Evolutionary conservation across 2,329 filamentous ascomycete species (phyloP).

Genomic region (Verticillium longisporum): DNA sequence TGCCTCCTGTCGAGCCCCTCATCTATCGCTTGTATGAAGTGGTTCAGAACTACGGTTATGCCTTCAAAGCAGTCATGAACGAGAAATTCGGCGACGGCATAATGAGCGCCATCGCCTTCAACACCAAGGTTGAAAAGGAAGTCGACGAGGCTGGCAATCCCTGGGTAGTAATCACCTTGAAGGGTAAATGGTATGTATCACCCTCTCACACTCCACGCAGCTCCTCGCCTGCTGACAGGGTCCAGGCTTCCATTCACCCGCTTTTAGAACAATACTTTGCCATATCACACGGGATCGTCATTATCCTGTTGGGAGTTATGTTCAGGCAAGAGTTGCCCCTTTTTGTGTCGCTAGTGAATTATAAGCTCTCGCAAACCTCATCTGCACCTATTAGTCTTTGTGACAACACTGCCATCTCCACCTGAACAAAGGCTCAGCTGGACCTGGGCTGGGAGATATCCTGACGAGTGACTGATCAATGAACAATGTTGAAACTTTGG

Average conservation of each 20-base stretch:
- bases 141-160: constrained; percentile 71
- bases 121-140: constrained; percentile 90
- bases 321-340: too few relatives aligned
- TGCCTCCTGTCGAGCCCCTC: constrained; percentile 78
- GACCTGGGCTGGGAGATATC: too few relatives aligned
- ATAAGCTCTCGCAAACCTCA: too few relatives aligned
- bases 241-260: constrained; percentile 28
- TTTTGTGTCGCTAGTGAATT: too few relatives aligned
- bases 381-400: too few relatives aligned
- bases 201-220: not conserved
- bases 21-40: constrained; percentile 93
- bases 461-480: too few relatives aligned
- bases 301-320: too few relatives aligned
- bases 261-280: constrained; percentile 16
- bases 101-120: constrained; percentile 93
- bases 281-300: too few relatives aligned
- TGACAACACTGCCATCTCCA: too few relatives aligned
- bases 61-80: constrained; percentile 90
- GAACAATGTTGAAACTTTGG: too few relatives aligned
- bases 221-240: not conserved
- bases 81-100: constrained; percentile 95
- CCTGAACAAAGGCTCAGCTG: too few relatives aligned
- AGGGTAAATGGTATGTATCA: constrained; percentile 69
- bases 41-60: constrained; percentile 94
- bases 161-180: constrained; percentile 79